Percentiles rank a stretch among this genome's conserved stretches.
Evolutionary conservation across 2,329 filamentous ascomycete species (phyloP).

Genomic region (Saccharata proteae): DNA sequence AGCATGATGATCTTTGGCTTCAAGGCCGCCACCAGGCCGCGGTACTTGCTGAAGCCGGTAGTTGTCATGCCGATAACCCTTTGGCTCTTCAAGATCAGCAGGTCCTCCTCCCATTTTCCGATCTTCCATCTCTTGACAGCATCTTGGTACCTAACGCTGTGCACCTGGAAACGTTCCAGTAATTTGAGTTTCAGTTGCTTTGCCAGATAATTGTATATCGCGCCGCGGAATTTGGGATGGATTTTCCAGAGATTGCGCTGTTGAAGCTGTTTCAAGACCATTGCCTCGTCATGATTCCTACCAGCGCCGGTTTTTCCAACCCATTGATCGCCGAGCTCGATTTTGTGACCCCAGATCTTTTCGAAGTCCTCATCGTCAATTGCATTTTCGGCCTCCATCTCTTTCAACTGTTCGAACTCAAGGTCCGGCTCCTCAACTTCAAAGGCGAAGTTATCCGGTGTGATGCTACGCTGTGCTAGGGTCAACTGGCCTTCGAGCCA

Average conservation of each 20-base stretch:
- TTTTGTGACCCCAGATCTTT: slow-evolving; percentile 21
- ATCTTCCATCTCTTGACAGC: slow-evolving; percentile 42
- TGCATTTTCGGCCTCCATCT: slow-evolving; percentile 46
- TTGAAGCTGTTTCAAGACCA: no score
- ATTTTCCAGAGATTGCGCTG: slow-evolving; percentile 50
- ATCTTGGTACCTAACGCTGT: slow-evolving; percentile 39
- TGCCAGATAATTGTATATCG: slow-evolving; percentile 56
- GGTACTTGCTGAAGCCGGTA: slow-evolving; percentile 71
- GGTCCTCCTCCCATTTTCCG: slow-evolving; percentile 47
- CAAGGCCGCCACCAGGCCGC: slow-evolving; percentile 53
- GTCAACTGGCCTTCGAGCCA: slow-evolving; percentile 46
- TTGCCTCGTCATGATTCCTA: slow-evolving; percentile 7
- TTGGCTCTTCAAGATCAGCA: slow-evolving; percentile 47
- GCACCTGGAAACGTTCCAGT: slow-evolving; percentile 33
- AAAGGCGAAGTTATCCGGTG: slow-evolving; percentile 38
- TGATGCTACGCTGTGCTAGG: slow-evolving; percentile 32
- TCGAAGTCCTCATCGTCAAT: slow-evolving; percentile 40
- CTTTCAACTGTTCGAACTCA: slow-evolving; percentile 48
- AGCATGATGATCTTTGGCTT: slow-evolving; percentile 59
- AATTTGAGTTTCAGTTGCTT: slow-evolving; percentile 39
- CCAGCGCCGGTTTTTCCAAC: slow-evolving; percentile 18
- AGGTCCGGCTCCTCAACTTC: slow-evolving; percentile 49
- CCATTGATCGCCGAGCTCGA: slow-evolving; percentile 27
- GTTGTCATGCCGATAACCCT: slow-evolving; percentile 59
- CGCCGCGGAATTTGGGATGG: slow-evolving; percentile 41